A percentile compares a stretch with the other conserved stretches of the same genome.
Conservation (phyloP, 2,329 filamentous ascomycete species). For the Magnaporthiopsis poae region DNA sequence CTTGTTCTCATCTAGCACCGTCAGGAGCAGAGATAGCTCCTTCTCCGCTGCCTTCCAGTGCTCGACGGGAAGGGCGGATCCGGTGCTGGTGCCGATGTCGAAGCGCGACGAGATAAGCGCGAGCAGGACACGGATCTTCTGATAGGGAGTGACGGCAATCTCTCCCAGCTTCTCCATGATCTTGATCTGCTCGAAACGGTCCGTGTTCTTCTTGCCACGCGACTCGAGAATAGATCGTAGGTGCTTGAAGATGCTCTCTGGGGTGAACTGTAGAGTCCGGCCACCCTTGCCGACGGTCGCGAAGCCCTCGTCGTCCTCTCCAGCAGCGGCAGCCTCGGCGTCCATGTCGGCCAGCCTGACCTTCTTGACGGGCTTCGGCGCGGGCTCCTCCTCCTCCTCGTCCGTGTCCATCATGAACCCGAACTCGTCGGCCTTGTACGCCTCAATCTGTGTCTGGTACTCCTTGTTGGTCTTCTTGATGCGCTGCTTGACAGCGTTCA, state of each 20-base stretch:
- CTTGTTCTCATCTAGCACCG: conserved; percentile 66
- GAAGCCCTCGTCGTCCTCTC: conserved; percentile 75
- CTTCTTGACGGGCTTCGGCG: conserved; percentile 38
- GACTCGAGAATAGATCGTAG: conserved; percentile 87
- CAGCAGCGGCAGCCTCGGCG: conserved; percentile 34
- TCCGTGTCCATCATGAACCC: conserved; percentile 78
- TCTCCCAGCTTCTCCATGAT: conserved; percentile 94
- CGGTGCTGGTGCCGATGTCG: conserved; percentile 70
- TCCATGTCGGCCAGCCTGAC: conserved; percentile 35
- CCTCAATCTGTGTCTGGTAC: conserved; percentile 75
- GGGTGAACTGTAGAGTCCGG: conserved; percentile 80
- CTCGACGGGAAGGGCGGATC: conserved; percentile 80
- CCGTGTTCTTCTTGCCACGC: conserved; percentile 97
- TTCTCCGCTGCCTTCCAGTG: conserved; percentile 93
- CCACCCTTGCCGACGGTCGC: conserved; percentile 81
- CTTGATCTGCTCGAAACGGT: conserved; percentile 86
- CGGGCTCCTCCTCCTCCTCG: conserved; percentile 53
- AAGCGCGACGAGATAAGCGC: conserved; percentile 89
- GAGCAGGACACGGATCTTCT: conserved; percentile 82
- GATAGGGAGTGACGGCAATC: conserved; percentile 83
- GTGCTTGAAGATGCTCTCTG: conserved; percentile 97
- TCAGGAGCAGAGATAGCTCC: conserved; percentile 69
- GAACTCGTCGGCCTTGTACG: conserved; percentile 76
- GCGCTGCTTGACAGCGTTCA: conserved; percentile 95
- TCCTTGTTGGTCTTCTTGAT: conserved; percentile 99